Percentiles rank a stretch among this genome's conserved stretches.
phyloP scores from a whole-genome alignment of 2,329 filamentous ascomycete genomes.

The Teratosphaeria gauchensis region DNA sequence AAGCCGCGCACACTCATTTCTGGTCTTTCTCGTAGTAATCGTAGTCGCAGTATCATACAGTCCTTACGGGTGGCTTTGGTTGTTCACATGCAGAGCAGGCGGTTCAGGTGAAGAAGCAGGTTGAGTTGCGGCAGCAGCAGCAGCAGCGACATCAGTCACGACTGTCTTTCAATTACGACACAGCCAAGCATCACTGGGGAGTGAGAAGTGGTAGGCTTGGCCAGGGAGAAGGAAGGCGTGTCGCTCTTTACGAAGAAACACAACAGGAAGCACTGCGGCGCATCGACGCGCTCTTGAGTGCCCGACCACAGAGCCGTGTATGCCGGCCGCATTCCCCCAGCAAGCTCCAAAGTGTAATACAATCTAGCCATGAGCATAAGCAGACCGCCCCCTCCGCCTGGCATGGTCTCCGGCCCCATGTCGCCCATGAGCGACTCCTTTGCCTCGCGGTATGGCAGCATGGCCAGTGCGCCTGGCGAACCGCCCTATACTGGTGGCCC shows the following conservation, averaged over 20 bases:
- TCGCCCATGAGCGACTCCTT: constrained; percentile 65
- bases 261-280: not conserved
- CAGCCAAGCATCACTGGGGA: too few species aligned
- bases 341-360: not conserved
- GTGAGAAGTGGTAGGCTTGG: not conserved
- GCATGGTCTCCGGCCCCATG: constrained; percentile 55
- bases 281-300: too few species aligned
- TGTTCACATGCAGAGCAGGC: not conserved
- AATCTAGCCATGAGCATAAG: not conserved
- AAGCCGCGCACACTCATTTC: not conserved
- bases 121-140: not conserved
- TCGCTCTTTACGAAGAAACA: not conserved
- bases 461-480: constrained; percentile 14
- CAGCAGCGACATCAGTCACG: not conserved
- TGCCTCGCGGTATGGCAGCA: constrained; percentile 17
- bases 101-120: not conserved
- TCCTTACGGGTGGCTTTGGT: not conserved
- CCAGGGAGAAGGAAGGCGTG: not conserved
- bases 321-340: not conserved
- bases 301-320: not conserved
- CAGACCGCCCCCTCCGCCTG: constrained; percentile 5
- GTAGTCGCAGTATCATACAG: not conserved
- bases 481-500: constrained; percentile 19
- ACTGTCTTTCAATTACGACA: not conserved
- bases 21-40: not conserved